These are phyloP conservation scores for Peronosclerospora sorghi DNA, from an alignment of 352 stramenopile species.

Conservation along the genomic window DNA sequence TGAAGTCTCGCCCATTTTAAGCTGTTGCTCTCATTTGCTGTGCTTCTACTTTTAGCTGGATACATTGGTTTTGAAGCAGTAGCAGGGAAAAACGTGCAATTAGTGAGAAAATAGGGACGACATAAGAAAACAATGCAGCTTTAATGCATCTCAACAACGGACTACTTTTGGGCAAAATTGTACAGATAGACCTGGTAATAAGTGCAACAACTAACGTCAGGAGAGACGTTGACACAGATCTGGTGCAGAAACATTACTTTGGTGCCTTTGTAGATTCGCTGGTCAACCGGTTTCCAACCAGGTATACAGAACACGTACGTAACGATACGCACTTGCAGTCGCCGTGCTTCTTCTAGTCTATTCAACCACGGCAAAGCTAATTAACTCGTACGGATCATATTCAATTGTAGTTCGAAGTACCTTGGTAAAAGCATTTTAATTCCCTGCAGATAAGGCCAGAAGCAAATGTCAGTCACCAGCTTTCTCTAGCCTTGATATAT, in stretches of 20 bases:
- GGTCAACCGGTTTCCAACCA: conserved; percentile 42
- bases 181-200: conserved; percentile 50
- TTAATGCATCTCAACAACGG: too few species aligned
- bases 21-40: neutral
- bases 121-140: too few species aligned
- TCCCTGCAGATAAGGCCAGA: conserved; percentile 23
- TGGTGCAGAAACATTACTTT: conserved; percentile 33
- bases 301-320: conserved; percentile 80
- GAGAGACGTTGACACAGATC: neutral
- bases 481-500: conserved; percentile 7
- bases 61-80: neutral
- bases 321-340: conserved; percentile 51
- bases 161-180: conserved; percentile 15
- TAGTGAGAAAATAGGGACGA: too few species aligned
- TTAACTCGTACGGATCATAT: neutral
- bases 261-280: conserved; percentile 73
- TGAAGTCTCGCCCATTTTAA: conserved; percentile 78
- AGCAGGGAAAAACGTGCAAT: neutral
- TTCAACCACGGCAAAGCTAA: neutral
- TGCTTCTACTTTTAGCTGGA: neutral
- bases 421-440: conserved; percentile 64
- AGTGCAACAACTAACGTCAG: neutral
- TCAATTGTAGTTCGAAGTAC: conserved; percentile 28
- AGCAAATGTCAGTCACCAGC: conserved; percentile 6
- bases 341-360: conserved; percentile 59